Percentiles rank a stretch among this genome's conserved stretches.
Conservation (phyloP, 352 stramenopile genomes). For the Peronospora tabacina region DNA sequence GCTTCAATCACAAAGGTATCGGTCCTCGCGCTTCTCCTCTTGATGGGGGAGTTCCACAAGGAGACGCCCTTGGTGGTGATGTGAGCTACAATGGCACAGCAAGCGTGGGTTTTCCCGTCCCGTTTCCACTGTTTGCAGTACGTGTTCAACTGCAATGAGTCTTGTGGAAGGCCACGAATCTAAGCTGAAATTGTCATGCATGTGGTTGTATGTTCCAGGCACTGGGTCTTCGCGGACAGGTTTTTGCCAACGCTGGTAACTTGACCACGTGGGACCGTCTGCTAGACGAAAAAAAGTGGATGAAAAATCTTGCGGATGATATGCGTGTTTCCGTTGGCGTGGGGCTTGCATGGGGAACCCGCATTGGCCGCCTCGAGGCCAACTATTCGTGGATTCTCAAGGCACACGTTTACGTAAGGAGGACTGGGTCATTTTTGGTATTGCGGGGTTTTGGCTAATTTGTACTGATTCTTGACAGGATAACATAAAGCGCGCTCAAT, state of each 20-base stretch:
- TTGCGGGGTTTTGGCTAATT: neutral
- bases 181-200: slow-evolving; percentile 5
- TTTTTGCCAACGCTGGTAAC: slow-evolving; percentile 88
- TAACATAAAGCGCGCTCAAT: slow-evolving; percentile 80
- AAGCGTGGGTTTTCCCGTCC: slow-evolving; percentile 82
- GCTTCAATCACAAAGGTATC: slow-evolving; percentile 88
- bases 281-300: slow-evolving; percentile 85
- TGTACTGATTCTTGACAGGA: slow-evolving; percentile 36
- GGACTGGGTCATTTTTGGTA: neutral
- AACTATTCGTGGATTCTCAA: slow-evolving; percentile 90
- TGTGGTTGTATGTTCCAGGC: slow-evolving; percentile 30
- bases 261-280: slow-evolving; percentile 81
- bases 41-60: slow-evolving; percentile 73
- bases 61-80: slow-evolving; percentile 85
- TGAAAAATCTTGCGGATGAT: slow-evolving; percentile 84
- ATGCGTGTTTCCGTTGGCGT: slow-evolving; percentile 80
- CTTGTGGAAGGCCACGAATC: neutral
- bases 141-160: slow-evolving; percentile 14
- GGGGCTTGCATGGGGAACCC: slow-evolving; percentile 82
- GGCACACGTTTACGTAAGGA: slow-evolving; percentile 60
- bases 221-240: slow-evolving; percentile 78
- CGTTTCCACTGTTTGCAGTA: slow-evolving; percentile 74
- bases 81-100: slow-evolving; percentile 83
- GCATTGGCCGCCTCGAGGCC: slow-evolving; percentile 82
- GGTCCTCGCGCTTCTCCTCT: slow-evolving; percentile 80